Base-by-base conservation (phyloP, 352 stramenopile genomes). In the Pythium periplocum region DNA sequence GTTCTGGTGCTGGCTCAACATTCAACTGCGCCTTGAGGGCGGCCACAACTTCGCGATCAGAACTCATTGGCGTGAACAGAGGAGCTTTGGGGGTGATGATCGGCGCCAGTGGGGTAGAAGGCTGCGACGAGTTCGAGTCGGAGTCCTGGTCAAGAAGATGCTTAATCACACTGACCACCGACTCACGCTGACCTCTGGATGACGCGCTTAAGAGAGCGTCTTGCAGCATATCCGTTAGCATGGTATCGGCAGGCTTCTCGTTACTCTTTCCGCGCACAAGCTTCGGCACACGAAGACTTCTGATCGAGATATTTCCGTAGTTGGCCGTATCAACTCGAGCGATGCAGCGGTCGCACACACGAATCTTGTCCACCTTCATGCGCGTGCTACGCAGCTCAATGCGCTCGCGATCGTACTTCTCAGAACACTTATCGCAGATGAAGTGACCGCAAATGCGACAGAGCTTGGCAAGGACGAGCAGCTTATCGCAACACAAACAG, bases 401-500 rank as follows among this genome's bases (percentile, higher is more conserved):
- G 11, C 70, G 61, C 50, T 71, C 62, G 10, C 68, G 64, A 41
- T 73, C 61, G 40, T 69, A 61, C 36, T 69, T 67, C 43, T 31
- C 48, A 34, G 64, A 74, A 54, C 79, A 90, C 45, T 60, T 62
- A 42, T 69, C 54, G 53, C 79, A 90, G 34, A 87, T 73, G 45
- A 67, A 58, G 56, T 83, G 81, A 6, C 74, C 75, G 40, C 79
- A 87, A 17, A 90, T 51, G 38, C 80, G 64, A 49, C 79, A 90
- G 17, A 66, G 66, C 49, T 83, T 77, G 31, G 66, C 64, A 53
- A 63, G 6, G n/a, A 73, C 47, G 35, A 88, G 55, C 17, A 62
- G 73, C 55, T 75, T 79, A 7, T 70, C 71, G 41, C 79, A 90
- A 53, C 69, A 78, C 33, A 78, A 75, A 48, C 79, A 90, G 34